Evolutionary conservation across 306 rosid genomes (phyloP), one percentile per base, ranked within the genome.

Genomic region (Cicer arietinum): DNA sequence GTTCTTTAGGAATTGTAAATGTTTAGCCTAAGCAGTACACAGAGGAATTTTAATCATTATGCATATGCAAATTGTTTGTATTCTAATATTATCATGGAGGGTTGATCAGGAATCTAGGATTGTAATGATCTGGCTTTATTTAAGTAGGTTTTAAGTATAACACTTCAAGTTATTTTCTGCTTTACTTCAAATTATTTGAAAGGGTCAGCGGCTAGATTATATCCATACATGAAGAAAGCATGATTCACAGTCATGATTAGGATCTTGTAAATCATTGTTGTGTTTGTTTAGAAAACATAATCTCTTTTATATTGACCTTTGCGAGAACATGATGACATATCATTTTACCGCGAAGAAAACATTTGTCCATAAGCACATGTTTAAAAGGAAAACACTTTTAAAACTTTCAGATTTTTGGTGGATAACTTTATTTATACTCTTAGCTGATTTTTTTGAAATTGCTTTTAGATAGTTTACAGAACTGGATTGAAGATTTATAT

Each of bases 401-500:
- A 41, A 43, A 50, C 63, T 54, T 50, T 63, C 42, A 18, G 71
- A 12, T 46, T 58, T 69, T 73, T 68, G 43, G 73, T 47, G 44
- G 60, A 42, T 52, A 42, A 51, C 76, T 43, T 42, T 22, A 51
- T 60, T 37, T 43, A 45, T 77, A 65, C 69, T 30, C 71, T 39
- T 57, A 42, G 74, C 57, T 79, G 72, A 80, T 74, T 76, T 67
- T 18, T 66, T 45, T 67, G 10, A 69, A 70, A 75, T 60, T 81
- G 45, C 71, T 79, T 80, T 41, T 77, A 74, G 76, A 48, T 91
- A 94, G 99, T 89, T 83, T 95, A 85, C 97, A 92, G 84, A 95
- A 95, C 68, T 95, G 98, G 98, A 66, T 95, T n/a, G 92, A 95
- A 79, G 99, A 92, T 84, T 81, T 95, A 67, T 95, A 81, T 56